Evolutionary conservation across 345 rosid species (phyloP), one percentile per base, ranked within the genome.

Genomic region (Gossypium sturtianum): DNA sequence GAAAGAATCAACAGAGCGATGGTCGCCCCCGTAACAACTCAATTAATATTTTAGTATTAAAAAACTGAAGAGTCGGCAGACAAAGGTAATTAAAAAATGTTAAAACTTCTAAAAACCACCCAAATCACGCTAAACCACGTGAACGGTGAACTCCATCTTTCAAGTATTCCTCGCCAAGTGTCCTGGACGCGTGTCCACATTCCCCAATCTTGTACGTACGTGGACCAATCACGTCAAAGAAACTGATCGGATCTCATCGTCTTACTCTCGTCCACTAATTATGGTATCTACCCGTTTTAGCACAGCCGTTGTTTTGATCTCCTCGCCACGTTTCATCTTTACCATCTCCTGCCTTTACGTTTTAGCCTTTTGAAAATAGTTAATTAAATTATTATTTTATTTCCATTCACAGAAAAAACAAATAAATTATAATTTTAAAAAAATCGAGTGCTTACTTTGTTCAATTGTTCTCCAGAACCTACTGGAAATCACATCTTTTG

Each of bases 231-330:
- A 59, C 9, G 25, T 41, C 27, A 20, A 44, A 19, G 88, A 82
- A 87, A 93, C 82, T 88, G 98, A 93, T 93, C 88, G 93, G 91
- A 89, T 89, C 89, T 76, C 81, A 80, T 77, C 76, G 57, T 78
- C 66, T 68, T 43, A 57, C 80, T 88, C 94, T 87, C 90, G 84
- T 84, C 98, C 98, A 93, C 94, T 84, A 93, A 77, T 88, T 88
- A 78, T 81, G 97, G 86, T 86, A 77, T 85, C 71, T 49, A 51
- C 63, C 77, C 22, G 54, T 71, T 66, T 83, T 29, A 16, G 79
- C 66, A 66, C 80, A 68, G 80, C 77, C 73, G 76, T 62, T 72
- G 79, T 75, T 65, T 82, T 73, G 90, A 89, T 87, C 87, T 71
- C 29, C 71, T 15, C 41, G 85, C 79, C 91, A 89, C 93, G 94